Percentiles rank a stretch among this genome's conserved stretches.
Evolutionary conservation across 1,284 basidiomycete genomes (phyloP).

Genomic region (Microbotryomycetes sp.): DNA sequence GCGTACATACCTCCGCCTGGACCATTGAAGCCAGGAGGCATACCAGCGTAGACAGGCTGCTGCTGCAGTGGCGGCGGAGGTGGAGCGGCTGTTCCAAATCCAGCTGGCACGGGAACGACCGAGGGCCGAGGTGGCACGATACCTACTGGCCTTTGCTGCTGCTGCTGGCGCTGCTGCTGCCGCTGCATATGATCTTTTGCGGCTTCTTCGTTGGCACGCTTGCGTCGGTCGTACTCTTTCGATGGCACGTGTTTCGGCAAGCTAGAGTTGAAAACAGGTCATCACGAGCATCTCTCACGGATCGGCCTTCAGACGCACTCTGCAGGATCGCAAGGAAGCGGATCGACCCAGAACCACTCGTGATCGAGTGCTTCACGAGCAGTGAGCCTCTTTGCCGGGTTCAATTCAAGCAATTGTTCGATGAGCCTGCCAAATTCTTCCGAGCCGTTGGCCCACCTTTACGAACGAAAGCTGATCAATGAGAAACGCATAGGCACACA

Average conservation of each 20-base stretch:
- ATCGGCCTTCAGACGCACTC: conserved; percentile 1
- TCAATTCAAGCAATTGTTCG: conserved; percentile 46
- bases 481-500: background rate
- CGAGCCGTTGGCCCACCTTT: background rate
- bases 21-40: background rate
- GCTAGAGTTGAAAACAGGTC: conserved; percentile 41
- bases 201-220: conserved; percentile 46
- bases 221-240: conserved; percentile 74
- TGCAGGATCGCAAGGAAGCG: conserved; percentile 14
- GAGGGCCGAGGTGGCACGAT: no score
- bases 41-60: background rate
- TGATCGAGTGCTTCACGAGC: conserved; percentile 48
- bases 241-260: conserved; percentile 69
- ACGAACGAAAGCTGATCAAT: background rate
- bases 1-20: background rate
- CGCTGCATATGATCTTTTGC: background rate
- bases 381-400: conserved; percentile 49
- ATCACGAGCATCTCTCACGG: conserved; percentile 9
- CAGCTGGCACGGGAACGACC: background rate
- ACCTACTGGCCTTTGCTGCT: conserved; percentile 1
- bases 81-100: background rate
- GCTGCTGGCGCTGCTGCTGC: conserved; percentile 25
- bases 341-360: conserved; percentile 60
- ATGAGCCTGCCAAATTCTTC: conserved; percentile 41
- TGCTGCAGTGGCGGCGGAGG: background rate